phyloP scores from a whole-genome alignment of 176 grass and related monocot species.

The Elaeis guineensis region DNA sequence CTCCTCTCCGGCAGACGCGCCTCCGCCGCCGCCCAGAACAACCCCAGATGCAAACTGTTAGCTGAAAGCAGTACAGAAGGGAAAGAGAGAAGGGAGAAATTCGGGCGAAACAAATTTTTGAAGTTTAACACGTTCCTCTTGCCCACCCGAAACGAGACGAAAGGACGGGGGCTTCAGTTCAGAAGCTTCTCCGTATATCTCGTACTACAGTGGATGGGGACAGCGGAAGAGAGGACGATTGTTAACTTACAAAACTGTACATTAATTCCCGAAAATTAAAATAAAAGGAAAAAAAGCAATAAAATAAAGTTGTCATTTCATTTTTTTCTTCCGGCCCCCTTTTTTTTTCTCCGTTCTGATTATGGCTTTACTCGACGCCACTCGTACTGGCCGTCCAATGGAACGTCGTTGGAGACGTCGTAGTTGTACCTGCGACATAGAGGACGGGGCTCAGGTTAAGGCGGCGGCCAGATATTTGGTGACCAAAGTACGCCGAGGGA shows the following conservation, averaged over 20 bases:
- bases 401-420: slow-evolving; percentile 24
- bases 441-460: neutral
- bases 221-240: neutral
- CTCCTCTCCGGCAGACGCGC: too few relatives aligned
- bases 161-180: too few relatives aligned
- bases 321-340: neutral
- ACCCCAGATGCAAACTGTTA: too few relatives aligned
- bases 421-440: slow-evolving; percentile 20
- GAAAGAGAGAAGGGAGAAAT: neutral
- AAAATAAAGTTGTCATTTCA: neutral
- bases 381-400: slow-evolving; percentile 23
- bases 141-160: too few relatives aligned
- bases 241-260: slow-evolving; percentile 7
- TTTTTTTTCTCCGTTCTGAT: neutral
- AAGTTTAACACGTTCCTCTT: too few relatives aligned
- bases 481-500: too few relatives aligned
- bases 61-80: too few relatives aligned
- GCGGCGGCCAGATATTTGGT: too few relatives aligned
- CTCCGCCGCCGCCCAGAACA: too few relatives aligned
- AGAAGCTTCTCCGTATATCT: too few relatives aligned
- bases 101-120: too few relatives aligned
- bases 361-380: slow-evolving; percentile 1
- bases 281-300: neutral
- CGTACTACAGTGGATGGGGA: too few relatives aligned
- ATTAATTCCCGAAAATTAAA: slow-evolving; percentile 2